Base-by-base conservation (phyloP, 192 early-diverging fungal species). In the Radiomyces spectabilis region DNA sequence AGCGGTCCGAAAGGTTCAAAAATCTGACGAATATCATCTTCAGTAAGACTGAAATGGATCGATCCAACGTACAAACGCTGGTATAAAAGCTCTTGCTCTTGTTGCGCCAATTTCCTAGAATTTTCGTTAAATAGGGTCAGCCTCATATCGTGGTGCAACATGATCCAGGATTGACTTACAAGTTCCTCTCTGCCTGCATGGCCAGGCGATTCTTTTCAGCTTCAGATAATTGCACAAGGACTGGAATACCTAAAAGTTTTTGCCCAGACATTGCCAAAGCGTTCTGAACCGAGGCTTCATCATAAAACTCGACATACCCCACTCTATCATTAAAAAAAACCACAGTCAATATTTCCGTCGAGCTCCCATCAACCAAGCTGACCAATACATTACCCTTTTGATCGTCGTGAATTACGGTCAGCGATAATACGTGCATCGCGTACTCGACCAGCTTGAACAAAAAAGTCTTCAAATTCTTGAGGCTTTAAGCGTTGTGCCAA, bases 221-320 rank as follows among this genome's bases (percentile, higher is more conserved):
- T 56, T 95, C 94, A 1, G 91, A 90, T 41, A 80, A 78, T 68
- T 94, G 88, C 34, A 95, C 89, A 56, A 94, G 84, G 43, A 98
- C 92, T 5, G 95, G 95, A 51, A 95, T 87, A 25, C 89, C 93
- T 65, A 95, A 76, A 56, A 98, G 83, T 73, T 83, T 85, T 68
- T 88, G 68, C 16, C 89, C 92, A 31, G 86, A 79, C 77, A 96
- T 79, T 27, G 65, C 71, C n/a, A 95, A 75, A 4, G 95, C 95
- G 57, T 81, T 85, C 37, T 68, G 63, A n/a, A 93, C 92, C 27
- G 92, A 82, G 5, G 76, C 79, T 53, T 85, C 80, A 4, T 90
- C 85, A 68, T 93, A 89, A 75, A 96, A 98, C 69, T 98, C 95
- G 3, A 98, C 89, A 62, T 96, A 98, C 16, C 91, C 95, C 31